Base-by-base conservation (phyloP, 2,329 filamentous ascomycete species). In the Beauveria medogensis region DNA sequence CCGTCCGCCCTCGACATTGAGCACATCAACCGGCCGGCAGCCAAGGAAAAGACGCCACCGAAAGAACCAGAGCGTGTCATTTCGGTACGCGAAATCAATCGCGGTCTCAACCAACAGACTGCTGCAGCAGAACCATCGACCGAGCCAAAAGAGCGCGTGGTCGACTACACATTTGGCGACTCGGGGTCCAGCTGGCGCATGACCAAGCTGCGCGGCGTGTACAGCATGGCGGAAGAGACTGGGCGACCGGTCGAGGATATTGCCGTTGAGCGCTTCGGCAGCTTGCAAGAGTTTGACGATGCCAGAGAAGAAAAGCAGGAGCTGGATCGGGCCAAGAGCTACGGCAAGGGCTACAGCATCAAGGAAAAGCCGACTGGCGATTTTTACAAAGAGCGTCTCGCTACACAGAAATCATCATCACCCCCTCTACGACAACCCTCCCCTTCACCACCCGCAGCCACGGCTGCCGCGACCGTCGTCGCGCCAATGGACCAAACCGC, bases 241-340 rank as follows among this genome's bases (percentile, higher is more conserved):
- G 87, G 86, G 0, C 81, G 81, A n/a, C 68, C 83, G 0, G 80
- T 95, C 0, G 93, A 97, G 7, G 90, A 96, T 1, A 79, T 97
- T 54, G 94, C 92, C 0, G 68, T 89, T 43, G 89, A 96, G 67
- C 82, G 91, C 14, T 97, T 89, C 69, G 93, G 92, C 2, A 86
- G 85, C 65, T 70, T 99, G 18, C 83, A 87, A 28, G 88, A 90
- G 16, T 99, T 97, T 68, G 94, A 99, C 68, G 90, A 96, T 68
- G 92, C 92, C 4, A 82, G 92, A 50, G 94, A 99, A 71, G 95
- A 99, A 72, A 88, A 93, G 72, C 85, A 86, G n/a, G 94, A 99
- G 71, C 68, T 97, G 64, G 93, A 96, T 58, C 81, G 93, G 60
- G 83, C 91, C 57, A 85, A 86, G 57, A 84, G 88, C 53, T 97